Evolutionary conservation across 352 stramenopile genomes (phyloP).

Genomic region (Globisporangium nunn): DNA sequence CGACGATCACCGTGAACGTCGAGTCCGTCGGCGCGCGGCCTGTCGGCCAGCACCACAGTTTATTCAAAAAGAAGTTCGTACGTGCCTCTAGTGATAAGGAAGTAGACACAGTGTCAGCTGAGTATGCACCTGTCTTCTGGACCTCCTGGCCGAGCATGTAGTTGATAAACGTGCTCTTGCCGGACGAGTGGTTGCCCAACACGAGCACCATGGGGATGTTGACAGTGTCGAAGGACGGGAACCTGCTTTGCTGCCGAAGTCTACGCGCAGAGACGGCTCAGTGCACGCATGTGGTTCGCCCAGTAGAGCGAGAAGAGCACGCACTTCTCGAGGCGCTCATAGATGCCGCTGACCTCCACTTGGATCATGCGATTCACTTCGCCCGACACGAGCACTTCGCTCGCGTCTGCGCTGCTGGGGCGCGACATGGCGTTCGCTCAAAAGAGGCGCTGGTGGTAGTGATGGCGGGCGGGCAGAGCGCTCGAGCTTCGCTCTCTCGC

Average conservation of each 20-base stretch:
- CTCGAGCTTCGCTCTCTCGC: no score
- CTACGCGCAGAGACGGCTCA: constrained; percentile 9
- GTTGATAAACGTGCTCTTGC: constrained; percentile 87
- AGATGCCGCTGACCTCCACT: constrained; percentile 55
- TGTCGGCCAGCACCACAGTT: background rate
- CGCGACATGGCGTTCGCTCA: constrained; percentile 1
- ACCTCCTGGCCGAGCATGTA: constrained; percentile 79
- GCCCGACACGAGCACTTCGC: constrained; percentile 39
- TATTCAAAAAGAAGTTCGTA: background rate
- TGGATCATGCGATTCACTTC: constrained; percentile 87
- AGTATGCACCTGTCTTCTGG: constrained; percentile 58
- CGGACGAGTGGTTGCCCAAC: constrained; percentile 80
- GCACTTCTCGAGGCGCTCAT: constrained; percentile 55
- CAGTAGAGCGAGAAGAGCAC: background rate
- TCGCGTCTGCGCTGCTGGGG: constrained; percentile 2
- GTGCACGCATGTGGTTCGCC: no score
- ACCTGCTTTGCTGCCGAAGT: constrained; percentile 57
- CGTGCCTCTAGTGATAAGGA: background rate
- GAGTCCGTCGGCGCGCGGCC: constrained; percentile 71
- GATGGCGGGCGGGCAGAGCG: background rate
- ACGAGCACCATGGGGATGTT: constrained; percentile 82
- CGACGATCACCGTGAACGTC: constrained; percentile 77
- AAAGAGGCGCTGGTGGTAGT: background rate
- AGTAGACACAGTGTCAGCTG: background rate
- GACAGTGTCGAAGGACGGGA: constrained; percentile 73